phyloP scores from a whole-genome alignment of 441 rosid species.

The Manihot esculenta region DNA sequence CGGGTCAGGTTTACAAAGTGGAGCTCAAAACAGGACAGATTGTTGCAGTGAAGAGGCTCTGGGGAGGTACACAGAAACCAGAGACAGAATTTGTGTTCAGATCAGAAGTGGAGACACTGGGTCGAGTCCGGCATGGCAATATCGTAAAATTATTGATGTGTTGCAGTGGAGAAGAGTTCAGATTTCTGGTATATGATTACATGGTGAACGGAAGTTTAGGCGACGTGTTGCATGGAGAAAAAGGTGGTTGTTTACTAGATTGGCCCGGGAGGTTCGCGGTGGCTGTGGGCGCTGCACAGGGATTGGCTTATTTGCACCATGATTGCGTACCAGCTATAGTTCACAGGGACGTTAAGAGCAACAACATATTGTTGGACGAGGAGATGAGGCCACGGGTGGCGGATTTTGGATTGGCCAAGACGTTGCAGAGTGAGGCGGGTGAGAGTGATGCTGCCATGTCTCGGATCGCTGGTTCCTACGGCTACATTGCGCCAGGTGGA shows the following conservation, averaged over 20 bases:
- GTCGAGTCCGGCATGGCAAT: conserved; percentile 61
- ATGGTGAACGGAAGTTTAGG: conserved; percentile 81
- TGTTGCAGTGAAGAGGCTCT: conserved; percentile 63
- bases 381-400: conserved; percentile 65
- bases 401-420: conserved; percentile 78
- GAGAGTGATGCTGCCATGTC: conserved; percentile 40
- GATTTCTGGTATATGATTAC: conserved; percentile 60
- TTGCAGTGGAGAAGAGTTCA: conserved; percentile 42
- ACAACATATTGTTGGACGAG: conserved; percentile 61
- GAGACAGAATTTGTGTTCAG: conserved; percentile 46
- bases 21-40: conserved; percentile 47
- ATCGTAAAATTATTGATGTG: conserved; percentile 60
- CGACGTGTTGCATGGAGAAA: conserved; percentile 52
- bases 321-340: conserved; percentile 64
- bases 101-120: conserved; percentile 60
- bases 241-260: conserved; percentile 33
- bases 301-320: conserved; percentile 72
- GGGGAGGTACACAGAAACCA: conserved; percentile 31
- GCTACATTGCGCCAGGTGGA: conserved; percentile 82
- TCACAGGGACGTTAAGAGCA: conserved; percentile 80
- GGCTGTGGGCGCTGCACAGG: conserved; percentile 61
- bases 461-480: conserved; percentile 62
- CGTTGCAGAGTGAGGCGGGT: conserved; percentile 29
- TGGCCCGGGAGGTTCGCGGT: conserved; percentile 53
- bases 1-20: conserved; percentile 58